A percentile compares a stretch with the other conserved stretches of the same genome.
Evolutionary conservation across 768 basidiomycete genomes (phyloP).

Genomic region (Kwoniella pini): DNA sequence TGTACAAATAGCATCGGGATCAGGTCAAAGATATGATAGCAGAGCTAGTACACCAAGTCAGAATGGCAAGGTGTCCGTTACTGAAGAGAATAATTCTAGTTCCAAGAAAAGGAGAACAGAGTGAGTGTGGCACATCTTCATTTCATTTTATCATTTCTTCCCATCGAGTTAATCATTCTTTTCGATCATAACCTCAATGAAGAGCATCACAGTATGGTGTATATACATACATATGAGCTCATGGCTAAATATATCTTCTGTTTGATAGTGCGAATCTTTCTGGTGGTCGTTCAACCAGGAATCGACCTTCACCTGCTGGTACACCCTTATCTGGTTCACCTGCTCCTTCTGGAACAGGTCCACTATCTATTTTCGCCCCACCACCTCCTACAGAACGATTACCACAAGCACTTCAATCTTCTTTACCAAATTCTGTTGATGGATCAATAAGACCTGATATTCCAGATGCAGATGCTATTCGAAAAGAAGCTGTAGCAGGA

Average conservation of each 20-base stretch:
- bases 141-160: neutral
- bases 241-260: neutral
- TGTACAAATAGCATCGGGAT: neutral
- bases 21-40: neutral
- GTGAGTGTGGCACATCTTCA: conserved; percentile 26
- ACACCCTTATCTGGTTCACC: conserved; percentile 12
- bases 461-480: conserved; percentile 28
- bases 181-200: too few relatives aligned
- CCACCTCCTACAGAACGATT: conserved; percentile 21
- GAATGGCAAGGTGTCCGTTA: neutral
- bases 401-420: conserved; percentile 27
- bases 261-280: neutral
- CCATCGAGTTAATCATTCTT: conserved; percentile 6
- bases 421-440: conserved; percentile 1
- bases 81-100: neutral
- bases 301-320: conserved; percentile 12
- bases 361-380: conserved; percentile 29
- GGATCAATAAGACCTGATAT: neutral
- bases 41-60: conserved; percentile 15
- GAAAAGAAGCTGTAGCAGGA: conserved; percentile 40
- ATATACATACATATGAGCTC: neutral
- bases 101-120: conserved; percentile 23
- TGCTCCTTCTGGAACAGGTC: conserved; percentile 7
- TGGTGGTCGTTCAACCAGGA: conserved; percentile 1
- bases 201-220: neutral